Percentiles rank a stretch among this genome's conserved stretches.
These are phyloP conservation scores for Exserohilum turcica DNA, from an alignment of 2,329 filamentous ascomycete genomes.

Conservation along the genomic window DNA sequence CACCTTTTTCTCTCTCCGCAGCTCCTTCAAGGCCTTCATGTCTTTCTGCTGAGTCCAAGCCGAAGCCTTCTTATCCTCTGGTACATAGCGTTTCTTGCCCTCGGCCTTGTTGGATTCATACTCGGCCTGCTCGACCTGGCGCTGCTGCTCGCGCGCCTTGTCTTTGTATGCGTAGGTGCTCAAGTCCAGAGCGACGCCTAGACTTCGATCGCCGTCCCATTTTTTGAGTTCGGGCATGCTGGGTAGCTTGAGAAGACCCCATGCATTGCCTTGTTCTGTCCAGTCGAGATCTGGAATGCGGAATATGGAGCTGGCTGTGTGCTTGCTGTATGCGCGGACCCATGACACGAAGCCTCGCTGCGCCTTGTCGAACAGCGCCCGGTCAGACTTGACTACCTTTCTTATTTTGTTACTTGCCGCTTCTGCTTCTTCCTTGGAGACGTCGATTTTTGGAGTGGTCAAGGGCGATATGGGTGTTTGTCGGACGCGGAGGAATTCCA, in stretches of 20 bases:
- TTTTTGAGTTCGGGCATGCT: constrained; percentile 83
- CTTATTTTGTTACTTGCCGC: constrained; percentile 66
- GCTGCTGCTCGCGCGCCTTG: constrained; percentile 50
- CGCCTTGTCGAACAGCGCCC: constrained; percentile 81
- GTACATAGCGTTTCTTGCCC: constrained; percentile 34
- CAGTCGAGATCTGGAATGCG: constrained; percentile 81
- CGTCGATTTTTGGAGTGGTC: constrained; percentile 59
- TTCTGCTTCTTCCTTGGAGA: constrained; percentile 67
- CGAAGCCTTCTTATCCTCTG: constrained; percentile 33
- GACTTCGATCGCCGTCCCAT: constrained; percentile 51
- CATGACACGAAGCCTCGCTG: constrained; percentile 92
- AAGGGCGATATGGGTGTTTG: constrained; percentile 80
- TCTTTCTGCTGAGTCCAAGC: constrained; percentile 48
- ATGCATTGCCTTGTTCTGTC: constrained; percentile 77
- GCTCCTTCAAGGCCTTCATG: constrained; percentile 37
- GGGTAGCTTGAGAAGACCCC: constrained; percentile 84
- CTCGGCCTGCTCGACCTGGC: constrained; percentile 43
- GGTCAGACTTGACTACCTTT: constrained; percentile 62
- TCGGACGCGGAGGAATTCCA: constrained; percentile 82
- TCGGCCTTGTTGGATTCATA: constrained; percentile 21
- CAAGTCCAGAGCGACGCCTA: constrained; percentile 50
- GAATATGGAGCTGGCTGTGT: constrained; percentile 91
- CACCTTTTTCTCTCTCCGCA: constrained; percentile 43
- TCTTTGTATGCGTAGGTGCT: constrained; percentile 52
- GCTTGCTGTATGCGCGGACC: constrained; percentile 88